Percentiles rank a stretch among this genome's conserved stretches.
phyloP scores from a whole-genome alignment of 179 eudicot species.

The Sideroxylon spinosum region DNA sequence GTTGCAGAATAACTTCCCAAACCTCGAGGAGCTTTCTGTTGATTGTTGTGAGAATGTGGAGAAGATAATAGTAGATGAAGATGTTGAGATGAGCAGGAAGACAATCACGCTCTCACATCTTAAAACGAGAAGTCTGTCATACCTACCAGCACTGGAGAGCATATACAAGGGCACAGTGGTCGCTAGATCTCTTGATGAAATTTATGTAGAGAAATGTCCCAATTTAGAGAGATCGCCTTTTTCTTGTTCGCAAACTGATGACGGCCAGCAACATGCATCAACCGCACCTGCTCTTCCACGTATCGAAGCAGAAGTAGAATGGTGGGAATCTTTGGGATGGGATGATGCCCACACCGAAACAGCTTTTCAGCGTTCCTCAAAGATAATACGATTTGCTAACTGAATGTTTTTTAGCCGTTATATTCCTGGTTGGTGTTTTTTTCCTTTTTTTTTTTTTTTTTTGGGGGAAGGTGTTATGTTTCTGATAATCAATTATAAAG shows the following conservation, averaged over 20 bases:
- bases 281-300: too few species aligned
- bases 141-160: not conserved
- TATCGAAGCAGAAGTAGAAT: not conserved
- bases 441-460: not conserved
- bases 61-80: not conserved
- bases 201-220: not conserved
- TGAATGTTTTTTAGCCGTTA: too few species aligned
- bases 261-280: too few species aligned
- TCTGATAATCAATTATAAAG: too few species aligned
- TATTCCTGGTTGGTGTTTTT: too few species aligned
- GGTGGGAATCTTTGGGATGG: conserved; percentile 10
- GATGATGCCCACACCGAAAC: not conserved
- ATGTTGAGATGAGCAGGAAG: not conserved
- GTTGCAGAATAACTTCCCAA: not conserved
- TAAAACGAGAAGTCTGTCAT: fast-evolving
- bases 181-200: not conserved
- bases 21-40: not conserved
- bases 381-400: too few species aligned
- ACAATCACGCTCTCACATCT: not conserved
- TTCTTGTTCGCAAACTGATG: not conserved
- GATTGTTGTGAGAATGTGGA: not conserved
- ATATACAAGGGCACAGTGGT: not conserved
- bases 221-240: not conserved
- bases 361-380: not conserved
- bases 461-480: too few species aligned